phyloP scores from a whole-genome alignment of 768 basidiomycete genomes.

The Scleroderma citrinum region DNA sequence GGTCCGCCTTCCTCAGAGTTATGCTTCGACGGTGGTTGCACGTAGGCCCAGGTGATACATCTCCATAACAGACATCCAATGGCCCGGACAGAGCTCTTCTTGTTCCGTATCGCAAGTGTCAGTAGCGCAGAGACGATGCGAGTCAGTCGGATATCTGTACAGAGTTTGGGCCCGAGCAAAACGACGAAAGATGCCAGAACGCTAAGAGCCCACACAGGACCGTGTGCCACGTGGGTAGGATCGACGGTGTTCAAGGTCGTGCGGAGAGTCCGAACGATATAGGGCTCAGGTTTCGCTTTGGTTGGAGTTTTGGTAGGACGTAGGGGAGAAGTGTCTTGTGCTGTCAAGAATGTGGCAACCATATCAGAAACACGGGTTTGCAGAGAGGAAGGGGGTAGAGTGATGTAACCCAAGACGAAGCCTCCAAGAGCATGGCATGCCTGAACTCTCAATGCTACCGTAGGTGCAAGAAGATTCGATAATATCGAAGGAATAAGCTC shows the following conservation, averaged over 20 bases:
- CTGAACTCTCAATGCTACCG: slow-evolving; percentile 58
- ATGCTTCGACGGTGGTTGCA: slow-evolving; percentile 41
- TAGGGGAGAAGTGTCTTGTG: slow-evolving; percentile 30
- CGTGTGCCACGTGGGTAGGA: slow-evolving; percentile 59
- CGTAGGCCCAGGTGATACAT: slow-evolving; percentile 56
- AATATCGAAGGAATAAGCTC: slow-evolving; percentile 58
- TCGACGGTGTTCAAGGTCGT: slow-evolving; percentile 52
- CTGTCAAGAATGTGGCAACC: slow-evolving; percentile 44
- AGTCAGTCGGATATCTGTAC: slow-evolving; percentile 37
- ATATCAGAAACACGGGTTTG: slow-evolving; percentile 50
- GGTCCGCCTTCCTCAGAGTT: slow-evolving; percentile 20
- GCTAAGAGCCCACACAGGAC: slow-evolving; percentile 72
- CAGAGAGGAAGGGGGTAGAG: slow-evolving; percentile 39
- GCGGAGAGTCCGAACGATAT: slow-evolving; percentile 61
- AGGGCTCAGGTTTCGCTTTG: slow-evolving; percentile 36
- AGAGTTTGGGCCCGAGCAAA: slow-evolving; percentile 55
- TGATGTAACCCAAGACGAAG: slow-evolving; percentile 49
- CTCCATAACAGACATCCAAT: slow-evolving; percentile 64
- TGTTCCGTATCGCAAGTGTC: slow-evolving; percentile 51
- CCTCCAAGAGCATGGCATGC: slow-evolving; percentile 75
- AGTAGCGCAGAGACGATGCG: slow-evolving; percentile 47
- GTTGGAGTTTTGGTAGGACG: slow-evolving; percentile 28
- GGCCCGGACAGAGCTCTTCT: slow-evolving; percentile 57
- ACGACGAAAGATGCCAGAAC: slow-evolving; percentile 62
- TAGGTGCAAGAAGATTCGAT: slow-evolving; percentile 56